Evolutionary conservation across 768 basidiomycete species (phyloP).

Genomic region (Pisolithus albus): DNA sequence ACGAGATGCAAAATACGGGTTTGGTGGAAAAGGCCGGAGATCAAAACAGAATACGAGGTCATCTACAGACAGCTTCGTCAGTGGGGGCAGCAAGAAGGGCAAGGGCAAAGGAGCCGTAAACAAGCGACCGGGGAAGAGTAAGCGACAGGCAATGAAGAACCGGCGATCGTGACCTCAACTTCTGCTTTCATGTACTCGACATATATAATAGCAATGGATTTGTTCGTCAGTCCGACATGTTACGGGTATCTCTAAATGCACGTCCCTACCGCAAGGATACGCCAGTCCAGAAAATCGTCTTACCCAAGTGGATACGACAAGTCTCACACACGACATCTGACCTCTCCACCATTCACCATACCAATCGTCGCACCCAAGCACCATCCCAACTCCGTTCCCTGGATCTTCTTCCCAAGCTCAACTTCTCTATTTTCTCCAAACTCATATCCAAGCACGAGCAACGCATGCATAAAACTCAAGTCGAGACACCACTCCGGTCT

Average conservation of each 20-base stretch:
- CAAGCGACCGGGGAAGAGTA: conserved; percentile 56
- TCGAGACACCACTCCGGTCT: conserved; percentile 96
- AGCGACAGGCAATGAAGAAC: conserved; percentile 39
- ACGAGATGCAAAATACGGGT: conserved; percentile 78
- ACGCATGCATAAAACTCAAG: conserved; percentile 88
- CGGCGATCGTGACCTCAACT: conserved; percentile 18
- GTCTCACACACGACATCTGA: conserved; percentile 42
- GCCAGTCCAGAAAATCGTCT: too few relatives aligned
- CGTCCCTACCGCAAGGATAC: neutral
- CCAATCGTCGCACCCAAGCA: conserved; percentile 79
- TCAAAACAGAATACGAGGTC: conserved; percentile 78
- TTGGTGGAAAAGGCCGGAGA: conserved; percentile 60
- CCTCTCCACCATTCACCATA: conserved; percentile 51
- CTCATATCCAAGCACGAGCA: conserved; percentile 88
- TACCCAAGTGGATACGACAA: too few relatives aligned
- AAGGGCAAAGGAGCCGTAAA: conserved; percentile 22
- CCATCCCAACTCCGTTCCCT: conserved; percentile 92
- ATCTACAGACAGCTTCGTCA: conserved; percentile 71
- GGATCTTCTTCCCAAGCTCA: conserved; percentile 78
- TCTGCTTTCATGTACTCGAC: neutral
- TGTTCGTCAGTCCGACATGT: too few relatives aligned
- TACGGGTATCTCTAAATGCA: neutral
- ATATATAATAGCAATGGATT: conserved; percentile 1
- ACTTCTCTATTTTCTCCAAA: conserved; percentile 64
- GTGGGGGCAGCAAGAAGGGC: conserved; percentile 29